Conservation (phyloP, 2,329 filamentous ascomycete genomes). For the Ambrosiella xylebori region DNA sequence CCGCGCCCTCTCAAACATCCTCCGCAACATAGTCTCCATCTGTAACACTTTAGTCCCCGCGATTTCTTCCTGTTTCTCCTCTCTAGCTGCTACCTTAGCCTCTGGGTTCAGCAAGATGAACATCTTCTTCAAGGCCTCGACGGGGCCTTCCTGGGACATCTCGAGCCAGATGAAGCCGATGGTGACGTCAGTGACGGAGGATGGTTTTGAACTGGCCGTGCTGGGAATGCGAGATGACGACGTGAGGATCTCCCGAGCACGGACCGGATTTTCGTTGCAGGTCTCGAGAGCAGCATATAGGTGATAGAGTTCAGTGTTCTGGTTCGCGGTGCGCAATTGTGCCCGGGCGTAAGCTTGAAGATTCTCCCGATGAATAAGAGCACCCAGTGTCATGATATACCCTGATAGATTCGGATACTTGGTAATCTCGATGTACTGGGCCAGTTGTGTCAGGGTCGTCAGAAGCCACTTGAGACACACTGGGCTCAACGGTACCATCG, state of each 20-base stretch:
- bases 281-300: constrained; percentile 60
- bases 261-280: constrained; percentile 30
- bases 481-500: not conserved
- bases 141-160: not conserved
- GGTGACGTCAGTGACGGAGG: constrained; percentile 1
- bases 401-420: constrained; percentile 31
- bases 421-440: not conserved
- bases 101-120: too few species aligned
- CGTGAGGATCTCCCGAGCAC: constrained; percentile 43
- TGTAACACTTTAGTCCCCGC: constrained; percentile 32
- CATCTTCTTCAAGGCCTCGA: too few species aligned
- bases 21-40: constrained; percentile 33
- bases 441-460: not conserved
- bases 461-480: not conserved
- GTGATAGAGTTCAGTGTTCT: constrained; percentile 55
- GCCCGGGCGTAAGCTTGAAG: constrained; percentile 56
- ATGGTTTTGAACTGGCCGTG: not conserved
- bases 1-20: constrained; percentile 37
- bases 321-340: constrained; percentile 50
- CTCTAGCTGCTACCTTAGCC: too few species aligned
- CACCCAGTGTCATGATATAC: constrained; percentile 54
- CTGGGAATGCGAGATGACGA: constrained; percentile 29
- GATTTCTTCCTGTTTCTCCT: constrained; percentile 14
- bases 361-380: constrained; percentile 31
- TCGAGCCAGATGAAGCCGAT: constrained; percentile 45